phyloP scores from a whole-genome alignment of 352 stramenopile genomes.

The Globisporangium nagaii region DNA sequence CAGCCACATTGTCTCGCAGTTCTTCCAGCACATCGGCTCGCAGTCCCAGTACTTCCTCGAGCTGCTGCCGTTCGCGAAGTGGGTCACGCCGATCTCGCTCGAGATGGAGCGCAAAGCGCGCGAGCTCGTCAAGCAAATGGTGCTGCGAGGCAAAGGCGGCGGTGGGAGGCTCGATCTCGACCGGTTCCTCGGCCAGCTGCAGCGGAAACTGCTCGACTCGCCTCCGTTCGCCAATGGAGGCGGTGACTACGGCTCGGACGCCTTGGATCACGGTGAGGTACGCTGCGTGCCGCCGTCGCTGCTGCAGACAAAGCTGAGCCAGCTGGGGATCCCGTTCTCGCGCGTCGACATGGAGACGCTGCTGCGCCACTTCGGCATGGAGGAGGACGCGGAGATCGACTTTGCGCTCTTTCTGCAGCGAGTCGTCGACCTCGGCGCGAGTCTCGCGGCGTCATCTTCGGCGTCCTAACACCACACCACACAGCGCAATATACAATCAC shows the following conservation, averaged over 20 bases:
- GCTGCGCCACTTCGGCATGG: constrained; percentile 51
- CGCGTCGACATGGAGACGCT: constrained; percentile 29
- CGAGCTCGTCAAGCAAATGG: constrained; percentile 28
- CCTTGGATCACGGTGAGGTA: background rate
- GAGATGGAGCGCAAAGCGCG: constrained; percentile 32
- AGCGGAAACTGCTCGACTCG: constrained; percentile 25
- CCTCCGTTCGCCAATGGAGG: constrained; percentile 2
- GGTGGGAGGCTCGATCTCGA: constrained; percentile 45
- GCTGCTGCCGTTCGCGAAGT: constrained; percentile 32
- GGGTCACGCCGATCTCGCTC: constrained; percentile 26
- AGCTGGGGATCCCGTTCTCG: constrained; percentile 36
- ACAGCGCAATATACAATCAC: too few relatives aligned
- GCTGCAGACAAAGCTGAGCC: constrained; percentile 34
- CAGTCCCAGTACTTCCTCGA: constrained; percentile 40
- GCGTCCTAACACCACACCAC: too few relatives aligned
- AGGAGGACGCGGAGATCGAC: constrained; percentile 33
- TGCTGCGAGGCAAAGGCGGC: constrained; percentile 36
- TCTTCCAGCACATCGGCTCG: constrained; percentile 44
- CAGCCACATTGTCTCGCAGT: constrained; percentile 39
- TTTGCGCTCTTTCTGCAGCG: constrained; percentile 34
- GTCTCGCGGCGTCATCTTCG: background rate
- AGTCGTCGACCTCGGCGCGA: constrained; percentile 27
- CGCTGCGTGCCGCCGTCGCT: constrained; percentile 19
- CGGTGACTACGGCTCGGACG: background rate
- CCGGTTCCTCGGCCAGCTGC: constrained; percentile 33